Percentiles rank a stretch among this genome's conserved stretches.
phyloP scores from a whole-genome alignment of 306 rosid genomes.

The Quercus dentata region DNA sequence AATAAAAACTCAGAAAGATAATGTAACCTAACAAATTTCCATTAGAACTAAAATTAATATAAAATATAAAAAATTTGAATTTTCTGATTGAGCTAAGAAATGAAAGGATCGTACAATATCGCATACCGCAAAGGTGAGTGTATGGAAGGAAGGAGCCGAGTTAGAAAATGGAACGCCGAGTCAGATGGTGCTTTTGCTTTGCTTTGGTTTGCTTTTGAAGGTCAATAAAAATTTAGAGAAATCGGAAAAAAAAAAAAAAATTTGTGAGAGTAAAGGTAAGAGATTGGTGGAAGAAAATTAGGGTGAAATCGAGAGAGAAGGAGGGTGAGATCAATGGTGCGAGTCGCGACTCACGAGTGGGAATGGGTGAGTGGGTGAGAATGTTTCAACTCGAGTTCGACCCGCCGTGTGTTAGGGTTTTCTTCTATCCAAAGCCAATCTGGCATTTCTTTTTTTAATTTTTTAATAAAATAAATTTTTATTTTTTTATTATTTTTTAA shows the following conservation, averaged over 20 bases:
- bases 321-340: slow-evolving; percentile 23
- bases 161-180: neutral
- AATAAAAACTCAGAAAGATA: too few species aligned
- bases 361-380: slow-evolving; percentile 37
- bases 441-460: neutral
- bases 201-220: neutral
- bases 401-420: slow-evolving; percentile 58
- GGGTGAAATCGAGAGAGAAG: slow-evolving; percentile 1
- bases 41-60: neutral
- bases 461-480: neutral
- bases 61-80: neutral
- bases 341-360: slow-evolving; percentile 69
- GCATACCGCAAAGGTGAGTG: neutral
- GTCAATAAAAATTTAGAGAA: neutral
- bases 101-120: neutral
- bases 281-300: slow-evolving; percentile 15
- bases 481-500: too few species aligned
- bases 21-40: neutral
- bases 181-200: neutral
- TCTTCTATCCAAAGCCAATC: neutral
- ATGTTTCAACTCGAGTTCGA: slow-evolving; percentile 48
- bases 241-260: neutral
- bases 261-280: slow-evolving; percentile 2
- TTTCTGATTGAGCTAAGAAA: neutral
- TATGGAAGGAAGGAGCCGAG: neutral